Percentiles rank a stretch among this genome's conserved stretches.
Evolutionary conservation across 495 filamentous ascomycete genomes (phyloP).

Genomic region (Recurvomyces mirabilis): DNA sequence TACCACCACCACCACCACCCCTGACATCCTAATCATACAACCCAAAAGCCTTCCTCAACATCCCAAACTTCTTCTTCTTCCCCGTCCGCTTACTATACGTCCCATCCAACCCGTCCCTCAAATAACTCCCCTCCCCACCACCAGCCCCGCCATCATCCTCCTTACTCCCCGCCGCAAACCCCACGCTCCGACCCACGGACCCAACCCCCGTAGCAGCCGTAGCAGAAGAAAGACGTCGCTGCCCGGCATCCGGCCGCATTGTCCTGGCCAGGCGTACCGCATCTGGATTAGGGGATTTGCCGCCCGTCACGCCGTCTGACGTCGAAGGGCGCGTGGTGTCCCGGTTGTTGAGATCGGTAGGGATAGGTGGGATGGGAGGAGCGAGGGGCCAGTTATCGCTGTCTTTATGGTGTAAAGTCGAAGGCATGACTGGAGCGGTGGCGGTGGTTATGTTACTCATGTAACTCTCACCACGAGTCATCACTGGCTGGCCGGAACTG

Average conservation of each 20-base stretch:
- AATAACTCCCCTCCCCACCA: slow-evolving; percentile 1
- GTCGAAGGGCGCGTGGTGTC: neutral
- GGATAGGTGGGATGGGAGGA: slow-evolving; percentile 8
- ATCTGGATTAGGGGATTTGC: slow-evolving; percentile 5
- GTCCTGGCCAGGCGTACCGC: slow-evolving; percentile 14
- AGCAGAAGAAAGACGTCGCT: too few species aligned
- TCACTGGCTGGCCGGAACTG: slow-evolving; percentile 3
- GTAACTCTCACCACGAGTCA: neutral
- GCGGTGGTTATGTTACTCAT: slow-evolving; percentile 3
- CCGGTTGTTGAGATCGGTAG: neutral
- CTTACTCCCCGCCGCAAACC: slow-evolving; percentile 10
- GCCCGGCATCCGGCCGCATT: slow-evolving; percentile 19
- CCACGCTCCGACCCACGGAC: neutral
- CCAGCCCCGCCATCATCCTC: slow-evolving; percentile 15
- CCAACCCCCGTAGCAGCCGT: slow-evolving; percentile 14
- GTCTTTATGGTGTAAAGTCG: neutral
- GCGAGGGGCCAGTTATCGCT: slow-evolving; percentile 26
- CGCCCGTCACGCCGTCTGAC: slow-evolving; percentile 8
- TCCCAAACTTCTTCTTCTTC: slow-evolving; percentile 52
- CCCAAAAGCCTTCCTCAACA: slow-evolving; percentile 45
- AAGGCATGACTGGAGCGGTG: neutral
- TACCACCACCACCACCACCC: too few species aligned
- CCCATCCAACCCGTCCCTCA: too few species aligned
- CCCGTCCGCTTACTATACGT: slow-evolving; percentile 24
- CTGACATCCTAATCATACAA: slow-evolving; percentile 35